These are phyloP conservation scores for Endocalyx cinctus DNA, from an alignment of 2,329 filamentous ascomycete genomes.

Conservation along the genomic window DNA sequence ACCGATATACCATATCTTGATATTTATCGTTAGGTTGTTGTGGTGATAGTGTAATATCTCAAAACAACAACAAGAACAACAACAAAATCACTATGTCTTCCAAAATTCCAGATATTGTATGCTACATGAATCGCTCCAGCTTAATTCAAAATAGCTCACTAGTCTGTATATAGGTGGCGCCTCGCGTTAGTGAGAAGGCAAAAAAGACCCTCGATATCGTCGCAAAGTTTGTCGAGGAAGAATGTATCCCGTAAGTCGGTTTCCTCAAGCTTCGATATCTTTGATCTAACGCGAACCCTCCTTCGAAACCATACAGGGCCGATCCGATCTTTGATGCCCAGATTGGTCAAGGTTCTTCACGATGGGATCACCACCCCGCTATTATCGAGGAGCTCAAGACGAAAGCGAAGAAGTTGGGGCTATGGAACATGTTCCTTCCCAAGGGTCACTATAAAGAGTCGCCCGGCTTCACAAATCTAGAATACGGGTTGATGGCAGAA, in stretches of 20 bases:
- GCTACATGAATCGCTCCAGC: no score
- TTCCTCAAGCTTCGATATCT: no score
- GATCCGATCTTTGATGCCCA: slow-evolving; percentile 78
- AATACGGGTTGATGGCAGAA: slow-evolving; percentile 98
- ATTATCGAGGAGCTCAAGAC: slow-evolving; percentile 87
- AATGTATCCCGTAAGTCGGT: slow-evolving; percentile 71
- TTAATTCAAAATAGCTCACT: no score
- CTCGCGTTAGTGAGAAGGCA: slow-evolving; percentile 75
- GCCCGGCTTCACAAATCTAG: slow-evolving; percentile 88
- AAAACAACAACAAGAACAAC: no score
- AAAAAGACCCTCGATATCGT: slow-evolving; percentile 82
- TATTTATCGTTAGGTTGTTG: no score
- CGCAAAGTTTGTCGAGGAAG: slow-evolving; percentile 94
- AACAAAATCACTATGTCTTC: no score
- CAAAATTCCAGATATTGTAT: slow-evolving; percentile 27
- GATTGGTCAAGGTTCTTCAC: slow-evolving; percentile 67
- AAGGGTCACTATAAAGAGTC: slow-evolving; percentile 94
- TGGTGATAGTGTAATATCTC: no score
- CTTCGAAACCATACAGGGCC: slow-evolving; percentile 54
- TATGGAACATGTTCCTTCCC: slow-evolving; percentile 99
- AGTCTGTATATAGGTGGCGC: slow-evolving; percentile 33
- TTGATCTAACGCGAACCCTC: no score
- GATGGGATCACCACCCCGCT: slow-evolving; percentile 76
- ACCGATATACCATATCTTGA: no score
- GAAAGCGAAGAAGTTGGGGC: slow-evolving; percentile 74